Evolutionary conservation across 345 rosid species (phyloP).

Genomic region (Salix viminalis): DNA sequence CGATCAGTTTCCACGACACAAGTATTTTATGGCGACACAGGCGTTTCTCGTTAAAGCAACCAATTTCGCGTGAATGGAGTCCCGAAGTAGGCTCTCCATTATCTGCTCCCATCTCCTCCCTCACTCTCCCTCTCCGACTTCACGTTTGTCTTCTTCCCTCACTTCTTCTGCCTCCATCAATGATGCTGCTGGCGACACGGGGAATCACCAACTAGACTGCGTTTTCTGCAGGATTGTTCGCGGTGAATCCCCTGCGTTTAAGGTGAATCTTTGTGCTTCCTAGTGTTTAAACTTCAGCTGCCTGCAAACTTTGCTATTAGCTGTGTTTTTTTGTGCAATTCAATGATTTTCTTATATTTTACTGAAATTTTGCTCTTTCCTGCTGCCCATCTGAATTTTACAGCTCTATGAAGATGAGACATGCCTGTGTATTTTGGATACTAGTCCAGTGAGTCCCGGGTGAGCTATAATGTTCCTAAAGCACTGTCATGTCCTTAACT

Average conservation of each 20-base stretch:
- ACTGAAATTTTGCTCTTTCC: background rate
- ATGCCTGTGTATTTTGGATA: conserved; percentile 86
- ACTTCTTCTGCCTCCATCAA: conserved; percentile 27
- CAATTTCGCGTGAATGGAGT: conserved; percentile 36
- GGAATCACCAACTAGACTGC: conserved; percentile 39
- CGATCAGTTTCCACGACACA: background rate
- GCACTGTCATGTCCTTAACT: background rate
- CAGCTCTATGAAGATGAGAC: conserved; percentile 90
- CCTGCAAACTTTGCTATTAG: background rate
- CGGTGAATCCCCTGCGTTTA: conserved; percentile 70
- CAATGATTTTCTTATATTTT: background rate
- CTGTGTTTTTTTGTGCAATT: background rate
- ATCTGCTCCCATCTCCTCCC: conserved; percentile 61
- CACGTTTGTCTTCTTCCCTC: conserved; percentile 29
- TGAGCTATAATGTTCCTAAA: conserved; percentile 48
- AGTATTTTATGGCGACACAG: background rate
- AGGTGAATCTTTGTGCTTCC: conserved; percentile 32
- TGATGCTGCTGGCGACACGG: conserved; percentile 13
- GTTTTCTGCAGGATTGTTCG: conserved; percentile 78
- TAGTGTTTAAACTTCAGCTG: background rate
- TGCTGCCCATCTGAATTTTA: background rate
- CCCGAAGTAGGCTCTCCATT: conserved; percentile 59
- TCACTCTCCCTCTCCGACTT: conserved; percentile 5
- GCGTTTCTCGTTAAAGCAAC: background rate
- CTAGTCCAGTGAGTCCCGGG: conserved; percentile 74